These are phyloP conservation scores for Saturnispora sanitii DNA, from an alignment of 805 yeast species.

Conservation along the genomic window DNA sequence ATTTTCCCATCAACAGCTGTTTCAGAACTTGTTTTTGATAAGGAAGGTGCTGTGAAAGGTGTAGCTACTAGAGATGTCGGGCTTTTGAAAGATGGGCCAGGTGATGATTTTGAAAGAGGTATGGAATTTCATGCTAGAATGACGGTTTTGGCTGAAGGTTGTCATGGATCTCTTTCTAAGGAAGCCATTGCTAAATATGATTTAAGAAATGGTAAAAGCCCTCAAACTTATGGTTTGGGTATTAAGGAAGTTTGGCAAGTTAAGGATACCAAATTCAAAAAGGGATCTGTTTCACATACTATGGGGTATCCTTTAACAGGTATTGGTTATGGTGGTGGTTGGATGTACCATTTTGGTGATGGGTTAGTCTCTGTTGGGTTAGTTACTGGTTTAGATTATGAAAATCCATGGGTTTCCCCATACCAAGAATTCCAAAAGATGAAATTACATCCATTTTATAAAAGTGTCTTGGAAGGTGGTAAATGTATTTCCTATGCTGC, in stretches of 20 bases:
- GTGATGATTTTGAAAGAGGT: slow-evolving; percentile 77
- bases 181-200: slow-evolving; percentile 59
- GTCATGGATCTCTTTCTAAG: slow-evolving; percentile 89
- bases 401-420: slow-evolving; percentile 92
- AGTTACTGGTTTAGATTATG: slow-evolving; percentile 91
- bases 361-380: slow-evolving; percentile 84
- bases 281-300: slow-evolving; percentile 77
- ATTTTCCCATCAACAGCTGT: slow-evolving; percentile 87
- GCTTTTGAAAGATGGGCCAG: slow-evolving; percentile 57
- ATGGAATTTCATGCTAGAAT: slow-evolving; percentile 92
- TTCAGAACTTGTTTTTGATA: slow-evolving; percentile 58
- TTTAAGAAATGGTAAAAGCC: slow-evolving; percentile 52
- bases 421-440: slow-evolving; percentile 91
- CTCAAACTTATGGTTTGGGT: slow-evolving; percentile 93
- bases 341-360: slow-evolving; percentile 94
- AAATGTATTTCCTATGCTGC: slow-evolving; percentile 93
- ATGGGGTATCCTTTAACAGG: slow-evolving; percentile 77
- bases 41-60: slow-evolving; percentile 61
- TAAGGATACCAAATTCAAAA: slow-evolving; percentile 64
- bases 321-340: slow-evolving; percentile 90
- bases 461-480: slow-evolving; percentile 70
- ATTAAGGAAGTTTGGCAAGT: slow-evolving; percentile 97
- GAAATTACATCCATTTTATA: slow-evolving; percentile 86
- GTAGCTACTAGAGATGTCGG: slow-evolving; percentile 96
- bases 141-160: slow-evolving; percentile 94